Evolutionary conservation across 352 stramenopile genomes (phyloP), one percentile per base, ranked within the genome.

Genomic region (Globisporangium barbulae): DNA sequence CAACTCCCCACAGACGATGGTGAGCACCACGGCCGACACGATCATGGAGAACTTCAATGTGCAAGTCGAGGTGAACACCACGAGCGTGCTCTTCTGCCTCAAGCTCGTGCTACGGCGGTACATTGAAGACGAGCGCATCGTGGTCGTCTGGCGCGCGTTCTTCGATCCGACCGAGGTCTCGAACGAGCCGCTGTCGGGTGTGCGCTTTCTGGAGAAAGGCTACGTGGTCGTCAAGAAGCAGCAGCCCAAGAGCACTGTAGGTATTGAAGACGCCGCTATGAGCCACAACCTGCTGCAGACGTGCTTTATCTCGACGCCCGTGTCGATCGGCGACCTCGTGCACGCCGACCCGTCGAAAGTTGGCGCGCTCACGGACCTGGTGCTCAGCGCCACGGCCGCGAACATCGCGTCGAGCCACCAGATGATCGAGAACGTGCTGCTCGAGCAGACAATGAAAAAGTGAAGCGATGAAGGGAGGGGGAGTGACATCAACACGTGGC

Each of bases 81-180:
- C 81, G 12, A 65, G 76, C 35, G 75, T 72, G 21, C 67, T 84
- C 28, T 89, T 88, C 68, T 65, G 68, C 5, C 74, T 89, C 58
- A 78, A 86, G 44, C 79, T 88, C 49, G 72, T 91, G 42, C 74
- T 89, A 30, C 74, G 80, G 3, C 73, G 78, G 19, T 88, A 84
- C 69, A 69, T 82, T 17, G 78, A 88, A 47, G 31, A 68, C 9
- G 75, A 86, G 65, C 76, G 76, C 41, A 66, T 85, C 17, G 78
- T 91, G 57, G 79, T 91, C 42, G 77, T 79, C 30, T 91, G 79
- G 79, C 75, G 69, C 28, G 77, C 82, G 19, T 79, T 75, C 44
- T 81, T 88, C 61, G 71, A 91, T 12, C 76, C 79, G 12, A 61
- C 79, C 21, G 69, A 85, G 60, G 88, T 89, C 60, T 75, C 73